Conservation (phyloP, 2,329 filamentous ascomycete genomes). For the Fusarium scirpi region DNA sequence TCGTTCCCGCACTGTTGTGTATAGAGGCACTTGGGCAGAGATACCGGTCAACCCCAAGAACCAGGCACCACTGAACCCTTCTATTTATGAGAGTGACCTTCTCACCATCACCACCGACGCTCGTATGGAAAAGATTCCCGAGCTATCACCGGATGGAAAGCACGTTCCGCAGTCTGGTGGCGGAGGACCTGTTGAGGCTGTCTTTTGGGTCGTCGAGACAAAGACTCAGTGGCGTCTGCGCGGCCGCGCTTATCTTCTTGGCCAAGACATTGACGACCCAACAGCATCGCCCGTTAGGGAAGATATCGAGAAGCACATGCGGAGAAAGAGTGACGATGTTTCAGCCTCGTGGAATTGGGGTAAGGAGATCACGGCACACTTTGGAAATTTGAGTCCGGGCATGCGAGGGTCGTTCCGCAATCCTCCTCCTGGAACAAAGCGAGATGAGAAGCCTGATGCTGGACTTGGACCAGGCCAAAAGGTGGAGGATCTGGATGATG, state of each 20-base stretch:
- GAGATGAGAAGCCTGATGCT: slow-evolving; percentile 62
- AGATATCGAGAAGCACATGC: slow-evolving; percentile 73
- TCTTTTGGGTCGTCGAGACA: slow-evolving; percentile 80
- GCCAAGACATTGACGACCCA: slow-evolving; percentile 69
- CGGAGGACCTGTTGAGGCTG: slow-evolving; percentile 80
- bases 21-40: slow-evolving; percentile 84
- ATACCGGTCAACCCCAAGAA: slow-evolving; percentile 80
- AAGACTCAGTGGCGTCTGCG: slow-evolving; percentile 87
- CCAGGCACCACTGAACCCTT: slow-evolving; percentile 76
- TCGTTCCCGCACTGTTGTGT: slow-evolving; percentile 83
- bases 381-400: slow-evolving; percentile 85
- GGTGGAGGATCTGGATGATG: slow-evolving; percentile 77
- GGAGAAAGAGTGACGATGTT: slow-evolving; percentile 50
- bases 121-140: slow-evolving; percentile 84
- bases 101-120: slow-evolving; percentile 88
- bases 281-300: slow-evolving; percentile 64
- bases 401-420: slow-evolving; percentile 84
- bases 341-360: slow-evolving; percentile 78
- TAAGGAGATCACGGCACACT: slow-evolving; percentile 85
- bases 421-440: slow-evolving; percentile 73
- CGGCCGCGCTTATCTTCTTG: slow-evolving; percentile 81
- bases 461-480: slow-evolving; percentile 68
- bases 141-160: slow-evolving; percentile 68
- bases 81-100: slow-evolving; percentile 78
- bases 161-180: slow-evolving; percentile 62